Base-by-base conservation (phyloP, 1,284 basidiomycete genomes). In the Tilletiopsis washingtonensis region DNA sequence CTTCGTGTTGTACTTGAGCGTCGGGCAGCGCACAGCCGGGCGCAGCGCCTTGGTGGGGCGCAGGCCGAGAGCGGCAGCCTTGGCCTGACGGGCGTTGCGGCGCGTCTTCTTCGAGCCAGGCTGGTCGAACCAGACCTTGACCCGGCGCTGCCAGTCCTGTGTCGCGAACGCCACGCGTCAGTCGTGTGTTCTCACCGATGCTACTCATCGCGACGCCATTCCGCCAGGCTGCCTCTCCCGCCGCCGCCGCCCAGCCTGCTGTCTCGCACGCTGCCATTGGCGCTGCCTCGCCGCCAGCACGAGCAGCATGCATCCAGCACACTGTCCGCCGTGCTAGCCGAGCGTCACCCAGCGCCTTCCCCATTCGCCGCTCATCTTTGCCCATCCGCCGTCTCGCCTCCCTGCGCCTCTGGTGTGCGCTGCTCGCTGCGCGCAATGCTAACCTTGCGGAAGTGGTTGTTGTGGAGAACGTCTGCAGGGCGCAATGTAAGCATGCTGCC, bases 91-190 rank as follows among this genome's bases (percentile, higher is more conserved):
- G 46, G 91, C 90, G 59, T 81, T 84, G 76, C 94, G 88, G 76
- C 94, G 83, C 76, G 89, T 86, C 78, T 93, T 87, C 81, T 98
- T 98, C 77, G 88, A 87, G 54, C 91, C 94, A 61, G 93, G 90
- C 79, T 98, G 94, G 81, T 98, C 88, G 77, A 98, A 98, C 93
- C 91, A 91, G 74, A 88, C 93, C 77, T 85, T 86, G 73, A 94
- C 89, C 68, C 84, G 84, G 74, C 84, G 81, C 77, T 93, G 87
- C 71, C 69, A 71, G 57, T 68, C 68, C 46, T 47, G 34, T 42
- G 20, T 29, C 9, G 14, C 21, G 36, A 42, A 39, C 19, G 20
- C 7, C 37, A 9, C 7, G 37, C 37, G 37, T 21, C 20, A 39
- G 20, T 17, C 15, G 7, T 39, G 6, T 17, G 9, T 39, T 6